Evolutionary conservation across 257 asterid genomes (phyloP), one percentile per base, ranked within the genome.

Genomic region (Penstemon barbatus): DNA sequence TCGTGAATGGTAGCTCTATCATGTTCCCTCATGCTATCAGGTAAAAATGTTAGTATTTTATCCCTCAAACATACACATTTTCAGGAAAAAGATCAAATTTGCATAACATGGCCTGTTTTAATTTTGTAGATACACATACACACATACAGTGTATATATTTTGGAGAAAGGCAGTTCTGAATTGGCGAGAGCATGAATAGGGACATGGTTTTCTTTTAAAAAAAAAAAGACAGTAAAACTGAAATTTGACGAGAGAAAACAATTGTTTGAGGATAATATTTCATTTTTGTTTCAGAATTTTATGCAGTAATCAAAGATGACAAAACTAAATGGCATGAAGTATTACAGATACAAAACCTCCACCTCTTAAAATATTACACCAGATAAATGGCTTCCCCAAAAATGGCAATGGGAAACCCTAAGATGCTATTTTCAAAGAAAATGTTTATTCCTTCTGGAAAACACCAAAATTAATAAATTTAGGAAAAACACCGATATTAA

Each of bases 1-100:
- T 94, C 97, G 70, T 94, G 99, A 80, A 94, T 94, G 68, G 99
- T 94, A 75, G 97, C 89, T 72, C 99, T 78, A 71, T 94, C 99
- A 73, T 94, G 97, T 74, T 78, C 92, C 81, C 95, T 94, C 99
- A 94, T 94, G 88, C 99, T 94, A 75, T 46, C 68, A 81, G 71
- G 66, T 61, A 77, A 58, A 67, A 53, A 60, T 33, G 15, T 45
- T 39, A 56, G 74, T 7, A 51, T 3, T 12, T 39, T 51, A 65
- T 43, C 44, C 36, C 43, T 6, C 42, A 42, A 8, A n/a, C 18
- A 25, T 40, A 52, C 42, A 25, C 50, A 36, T n/a, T 54, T 55
- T 45, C 19, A 11, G 65, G 33, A 57, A 57, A 62, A 57, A 61
- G 15, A 7, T 25, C 53, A 8, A 48, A 11, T 44, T 63, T 36